phyloP scores from a whole-genome alignment of 108 stramenopile genomes.

The Cylindrotheca fusiformis region DNA sequence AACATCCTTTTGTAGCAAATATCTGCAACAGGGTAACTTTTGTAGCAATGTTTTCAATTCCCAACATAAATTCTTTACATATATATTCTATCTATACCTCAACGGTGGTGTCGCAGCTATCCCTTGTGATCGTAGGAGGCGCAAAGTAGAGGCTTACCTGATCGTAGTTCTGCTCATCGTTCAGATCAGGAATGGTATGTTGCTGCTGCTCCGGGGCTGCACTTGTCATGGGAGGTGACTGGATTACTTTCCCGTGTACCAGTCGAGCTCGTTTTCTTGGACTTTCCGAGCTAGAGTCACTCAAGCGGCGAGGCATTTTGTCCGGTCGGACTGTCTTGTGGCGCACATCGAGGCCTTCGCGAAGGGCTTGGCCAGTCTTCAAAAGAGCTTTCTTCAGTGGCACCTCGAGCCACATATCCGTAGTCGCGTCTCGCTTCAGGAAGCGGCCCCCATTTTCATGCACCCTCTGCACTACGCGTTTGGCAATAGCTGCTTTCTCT shows the following conservation, averaged over 20 bases:
- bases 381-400: conserved; percentile 51
- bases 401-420: conserved; percentile 57
- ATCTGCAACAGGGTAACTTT: no score
- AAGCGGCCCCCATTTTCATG: conserved; percentile 70
- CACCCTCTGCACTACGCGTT: conserved; percentile 51
- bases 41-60: no score
- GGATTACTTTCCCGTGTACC: conserved; percentile 19
- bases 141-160: not conserved
- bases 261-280: conserved; percentile 21
- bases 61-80: no score
- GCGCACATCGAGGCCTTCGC: conserved; percentile 65
- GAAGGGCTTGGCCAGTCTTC: conserved; percentile 69
- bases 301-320: conserved; percentile 23
- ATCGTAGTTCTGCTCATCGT: not conserved
- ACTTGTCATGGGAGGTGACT: conserved; percentile 8
- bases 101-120: no score
- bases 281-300: conserved; percentile 10
- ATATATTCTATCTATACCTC: no score
- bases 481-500: conserved; percentile 66
- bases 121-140: not conserved
- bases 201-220: not conserved
- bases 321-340: conserved; percentile 31
- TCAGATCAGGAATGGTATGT: conserved; percentile 7
- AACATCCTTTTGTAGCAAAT: no score
- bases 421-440: conserved; percentile 43